Percentiles rank a stretch among this genome's conserved stretches.
These are phyloP conservation scores for Globisporangium orthogonon DNA, from an alignment of 352 stramenopile genomes.

Conservation along the genomic window DNA sequence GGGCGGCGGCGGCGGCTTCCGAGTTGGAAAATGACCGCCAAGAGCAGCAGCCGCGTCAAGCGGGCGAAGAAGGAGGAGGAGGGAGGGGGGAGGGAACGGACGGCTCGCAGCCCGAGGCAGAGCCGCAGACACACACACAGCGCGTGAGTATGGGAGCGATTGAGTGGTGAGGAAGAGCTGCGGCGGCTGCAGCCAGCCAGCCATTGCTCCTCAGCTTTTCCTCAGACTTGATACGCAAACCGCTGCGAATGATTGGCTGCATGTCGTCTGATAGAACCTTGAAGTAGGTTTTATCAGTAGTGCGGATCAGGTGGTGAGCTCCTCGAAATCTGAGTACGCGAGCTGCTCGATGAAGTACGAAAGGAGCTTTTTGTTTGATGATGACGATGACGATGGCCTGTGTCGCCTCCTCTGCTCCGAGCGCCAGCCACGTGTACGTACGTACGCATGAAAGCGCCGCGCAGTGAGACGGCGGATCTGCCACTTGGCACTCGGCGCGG, in stretches of 20 bases:
- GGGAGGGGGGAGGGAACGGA: neutral
- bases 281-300: neutral
- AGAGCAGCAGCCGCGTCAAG: neutral
- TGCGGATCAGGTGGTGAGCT: no score
- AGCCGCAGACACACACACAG: neutral
- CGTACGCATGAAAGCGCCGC: no score
- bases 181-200: neutral
- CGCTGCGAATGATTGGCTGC: neutral
- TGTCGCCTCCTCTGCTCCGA: no score
- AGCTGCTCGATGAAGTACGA: no score
- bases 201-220: neutral
- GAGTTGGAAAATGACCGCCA: slow-evolving; percentile 31
- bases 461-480: no score
- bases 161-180: slow-evolving; percentile 13
- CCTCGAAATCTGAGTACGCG: no score
- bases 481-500: no score
- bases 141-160: neutral
- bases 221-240: neutral
- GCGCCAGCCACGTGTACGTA: no score
- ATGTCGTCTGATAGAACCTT: neutral
- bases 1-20: slow-evolving; percentile 12
- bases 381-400: no score
- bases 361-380: no score
- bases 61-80: neutral
- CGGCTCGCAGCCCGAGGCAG: neutral